phyloP scores from a whole-genome alignment of 2,329 filamentous ascomycete species.

The Zalaria sp. region DNA sequence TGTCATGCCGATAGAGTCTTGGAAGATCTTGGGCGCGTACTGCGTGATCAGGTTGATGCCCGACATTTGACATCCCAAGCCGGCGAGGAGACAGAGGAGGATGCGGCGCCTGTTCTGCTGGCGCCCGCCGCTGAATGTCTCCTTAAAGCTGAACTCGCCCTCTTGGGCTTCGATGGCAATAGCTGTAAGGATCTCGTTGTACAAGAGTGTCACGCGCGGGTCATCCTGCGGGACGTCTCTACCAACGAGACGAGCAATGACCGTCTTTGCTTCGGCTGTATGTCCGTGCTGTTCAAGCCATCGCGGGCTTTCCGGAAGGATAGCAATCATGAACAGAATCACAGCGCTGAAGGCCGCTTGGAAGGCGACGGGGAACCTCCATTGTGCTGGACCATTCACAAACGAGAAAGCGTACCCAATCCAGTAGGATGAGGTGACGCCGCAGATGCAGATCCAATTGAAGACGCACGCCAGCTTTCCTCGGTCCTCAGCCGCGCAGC shows the following conservation, averaged over 20 bases:
- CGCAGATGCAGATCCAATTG: constrained; percentile 40
- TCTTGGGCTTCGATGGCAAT: no score
- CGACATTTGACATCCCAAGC: not conserved
- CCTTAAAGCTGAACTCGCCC: not conserved
- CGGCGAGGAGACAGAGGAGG: not conserved
- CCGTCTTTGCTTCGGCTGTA: constrained; percentile 5
- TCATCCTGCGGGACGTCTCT: constrained; percentile 1
- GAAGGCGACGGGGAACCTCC: constrained; percentile 26
- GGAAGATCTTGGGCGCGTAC: not conserved
- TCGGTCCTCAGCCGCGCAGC: constrained; percentile 40
- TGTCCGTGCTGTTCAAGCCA: constrained; percentile 13
- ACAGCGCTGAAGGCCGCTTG: constrained; percentile 28
- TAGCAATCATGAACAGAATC: constrained; percentile 27
- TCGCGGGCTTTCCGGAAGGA: constrained; percentile 29
- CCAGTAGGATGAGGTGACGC: constrained; percentile 36
- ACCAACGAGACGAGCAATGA: constrained; percentile 9
- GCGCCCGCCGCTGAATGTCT: constrained; percentile 6
- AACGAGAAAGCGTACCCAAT: constrained; percentile 36
- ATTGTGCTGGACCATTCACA: constrained; percentile 8
- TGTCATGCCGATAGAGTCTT: not conserved
- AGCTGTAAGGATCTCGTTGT: no score
- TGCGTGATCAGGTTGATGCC: not conserved
- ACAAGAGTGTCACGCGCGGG: no score
- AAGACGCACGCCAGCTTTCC: constrained; percentile 23
- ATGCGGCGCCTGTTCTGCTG: constrained; percentile 4